These are phyloP conservation scores for Nannizziopsis barbatae DNA, from an alignment of 2,329 filamentous ascomycete species.

Conservation along the genomic window DNA sequence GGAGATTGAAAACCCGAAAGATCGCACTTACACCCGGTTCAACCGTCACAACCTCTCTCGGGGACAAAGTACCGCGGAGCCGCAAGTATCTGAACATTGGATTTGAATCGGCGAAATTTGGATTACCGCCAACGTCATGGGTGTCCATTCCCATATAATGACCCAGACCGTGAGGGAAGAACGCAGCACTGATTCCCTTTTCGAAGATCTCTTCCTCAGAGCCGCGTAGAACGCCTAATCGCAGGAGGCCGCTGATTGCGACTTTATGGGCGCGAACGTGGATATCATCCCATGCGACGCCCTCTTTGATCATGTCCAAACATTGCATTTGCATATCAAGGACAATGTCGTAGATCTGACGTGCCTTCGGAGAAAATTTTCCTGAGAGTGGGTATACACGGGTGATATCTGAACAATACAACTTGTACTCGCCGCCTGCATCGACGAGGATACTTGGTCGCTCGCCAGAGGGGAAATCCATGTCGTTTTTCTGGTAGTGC, in stretches of 20 bases:
- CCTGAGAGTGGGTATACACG: conserved; percentile 72
- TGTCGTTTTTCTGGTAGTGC: conserved; percentile 76
- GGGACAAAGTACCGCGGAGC: conserved; percentile 62
- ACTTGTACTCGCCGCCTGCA: conserved; percentile 72
- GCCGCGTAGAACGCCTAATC: conserved; percentile 60
- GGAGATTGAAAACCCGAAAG: background rate
- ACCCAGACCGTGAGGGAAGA: conserved; percentile 83
- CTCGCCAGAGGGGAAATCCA: conserved; percentile 45
- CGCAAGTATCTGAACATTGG: conserved; percentile 78
- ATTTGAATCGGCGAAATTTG: conserved; percentile 69
- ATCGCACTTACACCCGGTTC: conserved; percentile 64
- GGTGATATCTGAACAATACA: conserved; percentile 85
- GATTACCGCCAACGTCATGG: conserved; percentile 65
- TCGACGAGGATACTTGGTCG: conserved; percentile 72
- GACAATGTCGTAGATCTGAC: conserved; percentile 65
- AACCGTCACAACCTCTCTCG: conserved; percentile 78
- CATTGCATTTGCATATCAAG: conserved; percentile 68
- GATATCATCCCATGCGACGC: conserved; percentile 58
- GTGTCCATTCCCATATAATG: conserved; percentile 91
- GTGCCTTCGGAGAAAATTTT: conserved; percentile 56
- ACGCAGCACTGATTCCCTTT: conserved; percentile 71
- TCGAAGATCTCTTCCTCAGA: conserved; percentile 59
- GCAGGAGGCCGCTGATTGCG: conserved; percentile 58
- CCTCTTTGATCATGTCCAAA: conserved; percentile 57
- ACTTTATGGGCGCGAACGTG: conserved; percentile 63